Evolutionary conservation across 305 asterid genomes (phyloP), one percentile per base, ranked within the genome.

Genomic region (Caryopteris hybrid): DNA sequence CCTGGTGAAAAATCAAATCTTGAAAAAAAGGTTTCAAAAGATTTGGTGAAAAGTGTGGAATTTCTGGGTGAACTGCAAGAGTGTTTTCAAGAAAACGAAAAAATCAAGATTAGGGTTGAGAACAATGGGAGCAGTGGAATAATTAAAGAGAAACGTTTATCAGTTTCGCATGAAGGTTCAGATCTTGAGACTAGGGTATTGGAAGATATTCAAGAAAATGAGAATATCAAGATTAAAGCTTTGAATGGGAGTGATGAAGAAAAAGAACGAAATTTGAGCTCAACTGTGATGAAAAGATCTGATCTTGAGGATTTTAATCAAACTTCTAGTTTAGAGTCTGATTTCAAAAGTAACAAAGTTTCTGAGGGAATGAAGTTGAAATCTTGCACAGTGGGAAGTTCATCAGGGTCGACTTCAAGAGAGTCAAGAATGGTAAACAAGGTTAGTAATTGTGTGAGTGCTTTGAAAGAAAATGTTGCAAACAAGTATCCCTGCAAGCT

Each of bases 401-500:
- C 18, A 59, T n/a, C 73, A 0, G 77, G 75, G 52, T 76, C 64
- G 14, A 74, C 61, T 68, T 78, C 71, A 12, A 78, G 74, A 66
- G 93, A 82, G 56, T 62, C 73, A 3, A 81, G 73, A 75, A 23
- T 39, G 64, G 65, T 29, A 62, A 77, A 46, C 42, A 84, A 65
- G 75, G 78, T 70, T 0, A 68, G 72, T 57, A 42, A 45, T 61
- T 52, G 29, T 68, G 27, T 69, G 2, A 22, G 66, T 53, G 52
- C 45, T 16, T 6, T 10, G 6, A 74, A 62, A 69, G 87, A 71
- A 68, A 84, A 72, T 71, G 67, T 69, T 66, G 61, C 45, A 20
- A 80, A 70, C 54, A 83, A 87, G 79, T 73, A 83, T 71, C 89
- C 89, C 0, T 87, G 92, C 74, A 87, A 87, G 82, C 87, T 93